Conservation (phyloP, 176 grass and related monocot species). For the Metroxylon sagu region DNA sequence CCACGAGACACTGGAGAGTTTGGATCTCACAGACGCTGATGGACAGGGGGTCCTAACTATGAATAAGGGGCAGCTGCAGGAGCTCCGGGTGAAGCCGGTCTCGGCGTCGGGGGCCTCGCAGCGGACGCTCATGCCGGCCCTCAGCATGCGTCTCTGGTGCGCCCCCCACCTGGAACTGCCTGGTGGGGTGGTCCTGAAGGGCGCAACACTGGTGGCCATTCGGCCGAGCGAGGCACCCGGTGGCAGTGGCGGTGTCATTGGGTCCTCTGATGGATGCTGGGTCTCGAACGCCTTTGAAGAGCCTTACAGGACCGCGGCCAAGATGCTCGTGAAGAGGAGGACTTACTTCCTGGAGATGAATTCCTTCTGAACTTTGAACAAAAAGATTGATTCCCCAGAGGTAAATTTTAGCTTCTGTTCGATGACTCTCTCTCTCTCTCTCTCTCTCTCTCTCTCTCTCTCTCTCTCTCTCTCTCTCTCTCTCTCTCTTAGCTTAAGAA, state of each 20-base stretch:
- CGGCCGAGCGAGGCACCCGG: slow-evolving; percentile 51
- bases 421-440: no score
- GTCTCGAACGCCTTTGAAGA: slow-evolving; percentile 81
- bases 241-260: slow-evolving; percentile 7
- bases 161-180: slow-evolving; percentile 56
- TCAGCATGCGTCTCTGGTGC: slow-evolving; percentile 86
- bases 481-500: no score
- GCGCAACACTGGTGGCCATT: slow-evolving; percentile 81
- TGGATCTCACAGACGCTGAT: slow-evolving; percentile 71
- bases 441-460: no score
- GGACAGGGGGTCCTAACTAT: slow-evolving; percentile 80
- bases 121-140: slow-evolving; percentile 73
- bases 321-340: slow-evolving; percentile 62
- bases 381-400: no score
- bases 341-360: slow-evolving; percentile 92
- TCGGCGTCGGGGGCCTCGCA: slow-evolving; percentile 49
- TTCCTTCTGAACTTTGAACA: slow-evolving; percentile 49
- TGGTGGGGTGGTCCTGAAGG: slow-evolving; percentile 55
- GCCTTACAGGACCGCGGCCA: slow-evolving; percentile 53
- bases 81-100: slow-evolving; percentile 45
- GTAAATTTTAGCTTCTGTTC: no score
- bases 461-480: no score
- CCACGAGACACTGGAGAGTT: slow-evolving; percentile 51
- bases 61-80: slow-evolving; percentile 56
- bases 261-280: slow-evolving; percentile 30